phyloP scores from a whole-genome alignment of 306 rosid species.

The Malus fusca region DNA sequence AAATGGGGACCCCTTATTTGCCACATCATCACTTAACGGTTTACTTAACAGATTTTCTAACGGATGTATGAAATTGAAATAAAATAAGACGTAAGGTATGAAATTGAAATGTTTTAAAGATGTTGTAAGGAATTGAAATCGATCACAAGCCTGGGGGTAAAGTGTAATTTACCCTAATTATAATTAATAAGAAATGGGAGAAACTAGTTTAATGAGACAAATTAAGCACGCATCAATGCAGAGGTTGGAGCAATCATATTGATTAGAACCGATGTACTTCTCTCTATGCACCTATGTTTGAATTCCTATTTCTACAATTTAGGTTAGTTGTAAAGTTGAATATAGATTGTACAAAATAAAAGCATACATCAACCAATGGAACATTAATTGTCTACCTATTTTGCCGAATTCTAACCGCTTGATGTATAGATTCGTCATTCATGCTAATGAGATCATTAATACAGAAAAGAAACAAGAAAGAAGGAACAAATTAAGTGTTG shows the following conservation, averaged over 20 bases:
- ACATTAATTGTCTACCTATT: not conserved
- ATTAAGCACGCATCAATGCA: not conserved
- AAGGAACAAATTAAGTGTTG: not conserved
- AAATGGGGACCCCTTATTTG: too few species aligned
- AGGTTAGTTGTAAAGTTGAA: not conserved
- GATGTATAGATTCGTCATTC: not conserved
- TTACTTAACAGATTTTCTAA: too few species aligned
- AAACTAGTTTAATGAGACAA: not conserved
- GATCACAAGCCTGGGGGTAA: too few species aligned
- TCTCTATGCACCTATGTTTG: too few species aligned
- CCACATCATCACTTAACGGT: too few species aligned
- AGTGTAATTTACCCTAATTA: too few species aligned
- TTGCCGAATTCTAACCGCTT: not conserved
- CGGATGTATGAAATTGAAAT: too few species aligned
- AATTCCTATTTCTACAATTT: not conserved
- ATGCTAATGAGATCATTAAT: constrained; percentile 5
- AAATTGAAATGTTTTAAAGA: too few species aligned
- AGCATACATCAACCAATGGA: not conserved
- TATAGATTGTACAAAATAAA: not conserved
- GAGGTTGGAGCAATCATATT: not conserved
- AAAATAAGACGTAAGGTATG: too few species aligned
- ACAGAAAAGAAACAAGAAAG: not conserved
- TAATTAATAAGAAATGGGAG: not conserved
- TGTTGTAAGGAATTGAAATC: too few species aligned
- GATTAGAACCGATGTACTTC: not conserved